Conservation (phyloP, 2,329 filamentous ascomycete genomes). For the Ophiostoma sp. region DNA sequence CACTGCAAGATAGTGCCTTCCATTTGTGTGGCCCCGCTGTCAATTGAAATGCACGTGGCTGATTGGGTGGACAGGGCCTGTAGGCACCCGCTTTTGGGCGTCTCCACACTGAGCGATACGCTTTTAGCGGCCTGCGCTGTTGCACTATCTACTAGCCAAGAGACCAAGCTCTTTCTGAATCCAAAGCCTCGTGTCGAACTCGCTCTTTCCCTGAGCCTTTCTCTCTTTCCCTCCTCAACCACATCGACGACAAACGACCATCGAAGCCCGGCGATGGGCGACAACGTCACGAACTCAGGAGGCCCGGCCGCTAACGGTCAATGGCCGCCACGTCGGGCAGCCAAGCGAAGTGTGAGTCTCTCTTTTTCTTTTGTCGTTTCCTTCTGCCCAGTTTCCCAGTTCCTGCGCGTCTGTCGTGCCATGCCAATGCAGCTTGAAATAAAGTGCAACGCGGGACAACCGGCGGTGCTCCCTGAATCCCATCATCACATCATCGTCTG, state of each 20-base stretch:
- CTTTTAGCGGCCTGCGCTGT: neutral
- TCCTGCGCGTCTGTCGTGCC: neutral
- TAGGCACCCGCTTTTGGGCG: neutral
- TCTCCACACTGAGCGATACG: neutral
- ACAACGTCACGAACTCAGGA: constrained; percentile 26
- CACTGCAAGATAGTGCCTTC: neutral
- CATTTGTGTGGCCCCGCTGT: neutral
- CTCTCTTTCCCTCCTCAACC: neutral
- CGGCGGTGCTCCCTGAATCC: neutral
- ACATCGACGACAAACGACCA: constrained; percentile 3
- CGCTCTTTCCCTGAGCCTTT: neutral
- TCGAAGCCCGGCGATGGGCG: constrained; percentile 36
- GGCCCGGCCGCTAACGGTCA: constrained; percentile 32
- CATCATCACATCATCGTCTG: neutral
- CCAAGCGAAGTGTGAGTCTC: constrained; percentile 47
- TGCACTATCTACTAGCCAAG: neutral
- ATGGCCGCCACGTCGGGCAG: constrained; percentile 48
- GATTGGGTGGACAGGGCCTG: constrained; percentile 6
- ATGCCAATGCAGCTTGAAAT: constrained; percentile 2
- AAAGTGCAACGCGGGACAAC: constrained; percentile 2
- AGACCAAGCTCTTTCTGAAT: neutral
- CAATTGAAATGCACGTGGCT: constrained; percentile 2
- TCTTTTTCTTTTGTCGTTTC: neutral
- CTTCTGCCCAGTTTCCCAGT: neutral
- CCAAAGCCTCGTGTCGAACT: constrained; percentile 13